Base-by-base conservation (phyloP, 2,329 filamentous ascomycete species). In the Elsinoe arachidis region DNA sequence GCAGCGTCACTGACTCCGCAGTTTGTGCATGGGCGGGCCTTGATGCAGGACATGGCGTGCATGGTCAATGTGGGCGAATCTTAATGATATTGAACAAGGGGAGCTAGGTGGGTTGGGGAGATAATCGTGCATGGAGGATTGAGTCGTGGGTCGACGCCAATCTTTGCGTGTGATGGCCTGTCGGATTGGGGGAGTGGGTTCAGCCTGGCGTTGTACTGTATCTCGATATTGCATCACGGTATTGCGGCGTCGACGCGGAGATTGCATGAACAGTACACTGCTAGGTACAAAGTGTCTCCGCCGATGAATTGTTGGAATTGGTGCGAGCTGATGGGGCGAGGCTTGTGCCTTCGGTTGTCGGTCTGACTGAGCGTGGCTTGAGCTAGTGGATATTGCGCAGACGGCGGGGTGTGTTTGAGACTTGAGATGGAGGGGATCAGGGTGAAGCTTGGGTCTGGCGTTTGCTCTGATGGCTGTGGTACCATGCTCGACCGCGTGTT, bases 261-360 rank as follows among this genome's bases (percentile, higher is more conserved):
- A 51, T 51, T 51, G 26, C 41, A 19, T 46, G 41, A 19, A 23
- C 4, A 46, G 12, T 23, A 11, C 39, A n/a, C n/a, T n/a, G n/a
- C n/a, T n/a, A n/a, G n/a, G n/a, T n/a, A n/a, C n/a, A n/a, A n/a
- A n/a, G n/a, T n/a, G n/a, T n/a, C n/a, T n/a, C n/a, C 23, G 23
- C 23, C 6, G 23, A 6, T 26, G 23, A 6, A 26, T 26, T 26
- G 23, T 44, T 23, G 19, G 7, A 44, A 26, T 21, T 51, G 33
- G 30, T 51, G 33, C 17, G 30, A 14, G 5, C 2, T 34, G 2
- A 7, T 34, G 49, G 47, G 10, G 38, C 49, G 34, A 53, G 49
- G 49, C 49, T 53, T 38, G 49, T 14, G 11, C 23, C 49, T 53
- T 53, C 49, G 34, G 49, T 39, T 53, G 49, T 53, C 34, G 49